Base-by-base conservation (phyloP, 2,329 filamentous ascomycete species). In the Pseudopyricularia cyperi region DNA sequence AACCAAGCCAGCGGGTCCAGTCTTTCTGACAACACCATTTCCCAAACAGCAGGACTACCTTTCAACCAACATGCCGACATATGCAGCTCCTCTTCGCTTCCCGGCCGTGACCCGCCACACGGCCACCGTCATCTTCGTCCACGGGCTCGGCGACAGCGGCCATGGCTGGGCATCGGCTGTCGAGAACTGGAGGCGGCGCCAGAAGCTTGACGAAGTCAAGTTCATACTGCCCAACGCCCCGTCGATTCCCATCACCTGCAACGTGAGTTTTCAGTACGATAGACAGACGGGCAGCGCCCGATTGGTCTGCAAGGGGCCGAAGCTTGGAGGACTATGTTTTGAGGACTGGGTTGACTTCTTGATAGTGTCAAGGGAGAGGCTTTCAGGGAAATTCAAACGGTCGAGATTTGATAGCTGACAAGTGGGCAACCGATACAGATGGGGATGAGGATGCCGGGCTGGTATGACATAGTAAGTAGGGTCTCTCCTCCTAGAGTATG, bases 151-250 rank as follows among this genome's bases (percentile, higher is more conserved):
- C 56, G 93, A 97, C 65, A 85, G 76, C 30, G 87, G 85, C 44
- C 73, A 79, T 58, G 87, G 87, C 59, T 91, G 87, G 90, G 77
- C 85, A 46, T 82, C 80, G 53, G 79, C 93, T 19, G 89, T 93
- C 32, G 84, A 95, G 72, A 89, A 91, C 68, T 96, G 86, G 85
- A 82, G 89, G 52, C 77, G 83, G 33, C 79, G 87, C 50, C 79
- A 82, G 66, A 83, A 84, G 62, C 88, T 97, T 57, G 80, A 89
- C 53, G 86, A 96, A 68, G 87, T 95, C 65, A 86, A 91, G 64
- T 97, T 97, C 67, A 80, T 98, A 63, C 84, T 98, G 66, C 93
- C 93, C 15, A 87, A 95, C 70, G 93, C 93, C 28, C 89, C 91
- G 5, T 70, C 68, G 35, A 93, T 95, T 52, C 89, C 89, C 32